phyloP scores from a whole-genome alignment of 257 asterid species.

The Anisodus tanguticus region DNA sequence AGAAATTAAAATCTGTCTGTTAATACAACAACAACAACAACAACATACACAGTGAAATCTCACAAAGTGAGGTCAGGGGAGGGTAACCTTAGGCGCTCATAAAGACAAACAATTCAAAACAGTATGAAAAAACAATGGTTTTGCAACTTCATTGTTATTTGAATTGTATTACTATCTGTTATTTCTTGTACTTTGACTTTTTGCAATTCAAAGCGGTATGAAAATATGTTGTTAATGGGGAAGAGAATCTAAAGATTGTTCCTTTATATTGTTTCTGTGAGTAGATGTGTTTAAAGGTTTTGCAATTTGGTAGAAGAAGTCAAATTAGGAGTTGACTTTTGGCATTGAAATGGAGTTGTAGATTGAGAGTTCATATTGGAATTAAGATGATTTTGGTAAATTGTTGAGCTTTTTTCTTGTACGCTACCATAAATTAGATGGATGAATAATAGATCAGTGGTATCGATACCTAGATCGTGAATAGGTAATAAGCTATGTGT shows the following conservation, averaged over 20 bases:
- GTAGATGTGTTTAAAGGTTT: background rate
- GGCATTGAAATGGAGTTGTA: background rate
- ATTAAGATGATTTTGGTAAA: background rate
- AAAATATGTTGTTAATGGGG: constrained; percentile 29
- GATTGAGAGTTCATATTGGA: constrained; percentile 1
- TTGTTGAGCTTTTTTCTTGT: background rate
- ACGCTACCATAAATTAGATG: too few relatives aligned
- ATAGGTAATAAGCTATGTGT: background rate
- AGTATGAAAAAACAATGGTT: too few relatives aligned
- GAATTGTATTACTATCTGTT: too few relatives aligned
- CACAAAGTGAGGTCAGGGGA: too few relatives aligned
- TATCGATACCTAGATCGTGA: background rate
- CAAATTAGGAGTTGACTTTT: background rate
- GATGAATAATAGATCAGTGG: background rate
- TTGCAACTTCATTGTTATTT: too few relatives aligned
- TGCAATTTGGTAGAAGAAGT: background rate
- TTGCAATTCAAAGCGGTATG: too few relatives aligned
- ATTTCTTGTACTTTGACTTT: too few relatives aligned
- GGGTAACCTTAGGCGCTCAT: too few relatives aligned
- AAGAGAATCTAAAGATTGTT: background rate
- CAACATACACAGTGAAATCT: too few relatives aligned
- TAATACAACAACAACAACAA: background rate
- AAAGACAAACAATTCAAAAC: too few relatives aligned
- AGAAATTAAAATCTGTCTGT: constrained; percentile 24
- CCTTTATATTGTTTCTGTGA: background rate